phyloP scores from a whole-genome alignment of 1,284 basidiomycete genomes.

The Vanrija sp. region DNA sequence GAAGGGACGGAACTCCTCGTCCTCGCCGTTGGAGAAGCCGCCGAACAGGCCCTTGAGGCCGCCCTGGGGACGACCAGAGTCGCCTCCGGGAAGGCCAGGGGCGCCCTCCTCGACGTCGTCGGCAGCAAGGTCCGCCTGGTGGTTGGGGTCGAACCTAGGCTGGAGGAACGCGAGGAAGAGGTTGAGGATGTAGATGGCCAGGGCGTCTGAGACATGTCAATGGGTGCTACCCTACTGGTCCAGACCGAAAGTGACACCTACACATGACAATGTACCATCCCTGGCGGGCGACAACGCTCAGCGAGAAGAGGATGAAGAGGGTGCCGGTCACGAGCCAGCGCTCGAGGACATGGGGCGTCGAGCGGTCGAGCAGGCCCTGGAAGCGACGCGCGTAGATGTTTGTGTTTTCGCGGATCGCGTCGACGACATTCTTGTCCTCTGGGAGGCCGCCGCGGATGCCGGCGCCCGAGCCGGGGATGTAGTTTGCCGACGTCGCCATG shows the following conservation, averaged over 20 bases:
- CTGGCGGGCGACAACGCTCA: slow-evolving; percentile 83
- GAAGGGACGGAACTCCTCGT: slow-evolving; percentile 92
- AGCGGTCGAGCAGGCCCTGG: slow-evolving; percentile 80
- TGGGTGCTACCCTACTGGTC: too few relatives aligned
- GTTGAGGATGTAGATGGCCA: slow-evolving; percentile 89
- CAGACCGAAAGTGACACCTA: slow-evolving; percentile 6
- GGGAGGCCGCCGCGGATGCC: slow-evolving; percentile 37
- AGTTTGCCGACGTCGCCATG: slow-evolving; percentile 28
- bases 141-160: slow-evolving; percentile 81
- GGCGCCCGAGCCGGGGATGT: slow-evolving; percentile 28
- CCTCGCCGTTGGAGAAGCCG: slow-evolving; percentile 49
- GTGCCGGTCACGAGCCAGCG: slow-evolving; percentile 82
- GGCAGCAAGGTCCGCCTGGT: slow-evolving; percentile 86
- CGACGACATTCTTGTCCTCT: slow-evolving; percentile 49
- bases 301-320: slow-evolving; percentile 71
- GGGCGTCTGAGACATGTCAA: slow-evolving; percentile 58
- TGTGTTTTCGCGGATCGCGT: slow-evolving; percentile 46
- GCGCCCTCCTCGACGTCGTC: slow-evolving; percentile 95
- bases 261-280: slow-evolving; percentile 80
- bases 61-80: slow-evolving; percentile 19
- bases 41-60: slow-evolving; percentile 44
- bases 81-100: slow-evolving; percentile 47
- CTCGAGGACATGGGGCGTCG: slow-evolving; percentile 82
- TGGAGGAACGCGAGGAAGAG: slow-evolving; percentile 53
- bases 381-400: slow-evolving; percentile 51